phyloP scores from a whole-genome alignment of 1,139 yeast genomes.

The Geotrichum klebahnii region DNA sequence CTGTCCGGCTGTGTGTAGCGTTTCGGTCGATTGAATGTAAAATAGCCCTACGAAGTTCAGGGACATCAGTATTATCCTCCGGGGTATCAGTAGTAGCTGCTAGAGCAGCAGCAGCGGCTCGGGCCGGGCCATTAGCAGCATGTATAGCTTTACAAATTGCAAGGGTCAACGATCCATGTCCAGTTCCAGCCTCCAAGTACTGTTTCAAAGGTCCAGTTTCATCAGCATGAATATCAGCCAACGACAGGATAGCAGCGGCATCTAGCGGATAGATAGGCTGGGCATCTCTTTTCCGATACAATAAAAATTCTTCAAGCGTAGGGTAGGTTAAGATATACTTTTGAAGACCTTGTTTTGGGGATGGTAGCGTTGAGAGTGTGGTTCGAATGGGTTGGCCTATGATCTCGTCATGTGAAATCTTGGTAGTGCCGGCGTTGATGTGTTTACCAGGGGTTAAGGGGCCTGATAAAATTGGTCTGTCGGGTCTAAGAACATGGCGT shows the following conservation, averaged over 20 bases:
- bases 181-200: slow-evolving; percentile 50
- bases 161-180: slow-evolving; percentile 49
- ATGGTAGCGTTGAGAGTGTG: slow-evolving; percentile 7
- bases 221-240: slow-evolving; percentile 47
- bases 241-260: slow-evolving; percentile 45
- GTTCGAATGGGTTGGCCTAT: slow-evolving; percentile 19
- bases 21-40: slow-evolving; percentile 46
- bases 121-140: slow-evolving; percentile 42
- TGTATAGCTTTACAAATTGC: slow-evolving; percentile 45
- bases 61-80: slow-evolving; percentile 27
- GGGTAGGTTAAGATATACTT: slow-evolving; percentile 40
- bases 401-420: slow-evolving; percentile 19
- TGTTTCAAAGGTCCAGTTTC: slow-evolving; percentile 30
- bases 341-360: slow-evolving; percentile 9
- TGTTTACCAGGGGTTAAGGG: slow-evolving; percentile 18
- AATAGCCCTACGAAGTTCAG: slow-evolving; percentile 41
- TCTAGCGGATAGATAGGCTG: slow-evolving; percentile 50
- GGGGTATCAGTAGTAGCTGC: slow-evolving; percentile 15
- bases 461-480: slow-evolving; percentile 17
- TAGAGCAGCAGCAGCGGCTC: slow-evolving; percentile 13
- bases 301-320: slow-evolving; percentile 46
- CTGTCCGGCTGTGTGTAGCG: slow-evolving; percentile 41
- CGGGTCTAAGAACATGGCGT: slow-evolving; percentile 22
- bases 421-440: slow-evolving; percentile 9
- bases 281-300: slow-evolving; percentile 42